phyloP scores from a whole-genome alignment of 768 basidiomycete species.

The Panaeolus papilionaceus region DNA sequence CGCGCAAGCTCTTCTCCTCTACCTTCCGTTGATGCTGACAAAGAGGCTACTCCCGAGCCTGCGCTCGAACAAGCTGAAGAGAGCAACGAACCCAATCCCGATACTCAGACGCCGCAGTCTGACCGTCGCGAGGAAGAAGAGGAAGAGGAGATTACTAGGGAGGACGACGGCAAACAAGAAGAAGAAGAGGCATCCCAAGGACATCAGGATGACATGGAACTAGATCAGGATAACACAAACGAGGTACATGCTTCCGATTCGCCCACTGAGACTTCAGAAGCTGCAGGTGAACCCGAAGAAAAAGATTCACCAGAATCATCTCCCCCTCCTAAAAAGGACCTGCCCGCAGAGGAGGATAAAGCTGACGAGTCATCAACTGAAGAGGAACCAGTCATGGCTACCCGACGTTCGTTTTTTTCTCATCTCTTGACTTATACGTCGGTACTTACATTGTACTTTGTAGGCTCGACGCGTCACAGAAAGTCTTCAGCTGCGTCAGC shows the following conservation, averaged over 20 bases:
- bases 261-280: conserved; percentile 16
- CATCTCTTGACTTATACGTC: not conserved
- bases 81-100: not conserved
- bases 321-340: conserved; percentile 18
- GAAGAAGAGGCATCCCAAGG: conserved; percentile 28
- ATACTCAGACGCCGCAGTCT: not conserved
- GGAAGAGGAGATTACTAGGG: conserved; percentile 21
- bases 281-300: conserved; percentile 21
- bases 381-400: conserved; percentile 31
- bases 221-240: conserved; percentile 24
- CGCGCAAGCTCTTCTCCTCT: not conserved
- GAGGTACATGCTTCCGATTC: conserved; percentile 17
- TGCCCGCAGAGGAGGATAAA: conserved; percentile 17
- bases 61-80: not conserved
- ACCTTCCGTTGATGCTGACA: not conserved
- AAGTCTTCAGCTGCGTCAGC: conserved; percentile 42
- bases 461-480: conserved; percentile 49
- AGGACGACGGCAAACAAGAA: conserved; percentile 31
- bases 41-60: not conserved
- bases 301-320: conserved; percentile 17
- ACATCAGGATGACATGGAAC: conserved; percentile 24
- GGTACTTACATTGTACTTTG: not conserved
- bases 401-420: conserved; percentile 38
- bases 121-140: conserved; percentile 27
- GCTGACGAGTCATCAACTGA: conserved; percentile 21